phyloP scores from a whole-genome alignment of 2,329 filamentous ascomycete genomes.

The Hymenoscyphus repandus region DNA sequence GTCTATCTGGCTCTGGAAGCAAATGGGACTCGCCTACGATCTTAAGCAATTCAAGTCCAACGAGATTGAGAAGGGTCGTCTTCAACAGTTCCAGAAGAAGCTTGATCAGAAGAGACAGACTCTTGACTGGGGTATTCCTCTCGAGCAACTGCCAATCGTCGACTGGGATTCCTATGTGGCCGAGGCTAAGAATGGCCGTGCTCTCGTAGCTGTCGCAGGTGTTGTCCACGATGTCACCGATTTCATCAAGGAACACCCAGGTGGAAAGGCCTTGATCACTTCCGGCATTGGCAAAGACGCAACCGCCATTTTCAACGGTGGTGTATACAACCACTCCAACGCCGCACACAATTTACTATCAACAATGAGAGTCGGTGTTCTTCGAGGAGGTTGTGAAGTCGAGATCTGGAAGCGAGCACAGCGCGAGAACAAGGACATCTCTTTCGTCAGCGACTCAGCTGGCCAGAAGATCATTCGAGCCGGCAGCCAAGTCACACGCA shows the following conservation, averaged over 20 bases:
- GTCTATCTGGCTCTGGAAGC: constrained; percentile 81
- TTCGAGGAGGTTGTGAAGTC: constrained; percentile 81
- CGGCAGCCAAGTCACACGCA: constrained; percentile 78
- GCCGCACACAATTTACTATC: constrained; percentile 84
- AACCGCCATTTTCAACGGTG: constrained; percentile 87
- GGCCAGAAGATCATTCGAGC: constrained; percentile 82
- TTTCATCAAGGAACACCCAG: constrained; percentile 87
- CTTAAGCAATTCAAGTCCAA: constrained; percentile 88
- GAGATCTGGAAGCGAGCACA: constrained; percentile 90
- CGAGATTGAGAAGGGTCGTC: constrained; percentile 86
- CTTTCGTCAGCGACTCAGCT: constrained; percentile 72
- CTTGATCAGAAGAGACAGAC: constrained; percentile 77
- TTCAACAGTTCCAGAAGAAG: constrained; percentile 90
- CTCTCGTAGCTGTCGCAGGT: constrained; percentile 71
- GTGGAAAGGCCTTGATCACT: constrained; percentile 80
- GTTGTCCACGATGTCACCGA: constrained; percentile 80
- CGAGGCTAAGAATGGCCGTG: constrained; percentile 71
- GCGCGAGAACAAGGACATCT: constrained; percentile 77
- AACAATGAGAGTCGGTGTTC: constrained; percentile 82
- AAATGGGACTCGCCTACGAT: constrained; percentile 76
- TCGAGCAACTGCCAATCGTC: constrained; percentile 80
- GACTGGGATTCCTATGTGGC: constrained; percentile 82
- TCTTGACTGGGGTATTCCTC: constrained; percentile 81
- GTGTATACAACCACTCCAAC: constrained; percentile 86
- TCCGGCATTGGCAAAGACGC: constrained; percentile 82